phyloP scores from a whole-genome alignment of 345 rosid genomes.

The Aquilaria yunnanensis region DNA sequence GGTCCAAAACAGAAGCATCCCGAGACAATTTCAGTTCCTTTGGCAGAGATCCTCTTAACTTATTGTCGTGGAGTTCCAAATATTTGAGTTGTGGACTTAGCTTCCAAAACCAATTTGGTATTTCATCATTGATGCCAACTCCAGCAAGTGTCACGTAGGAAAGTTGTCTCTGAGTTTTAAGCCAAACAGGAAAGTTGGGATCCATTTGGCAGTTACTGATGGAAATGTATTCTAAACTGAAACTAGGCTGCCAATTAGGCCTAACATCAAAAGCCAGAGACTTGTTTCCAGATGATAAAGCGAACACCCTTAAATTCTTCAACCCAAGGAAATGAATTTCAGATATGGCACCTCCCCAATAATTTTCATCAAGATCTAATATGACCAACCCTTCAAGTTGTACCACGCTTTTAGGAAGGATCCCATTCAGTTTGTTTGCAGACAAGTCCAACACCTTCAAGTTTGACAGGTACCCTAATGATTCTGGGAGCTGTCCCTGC shows the following conservation, averaged over 20 bases:
- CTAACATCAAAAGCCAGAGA: conserved; percentile 14
- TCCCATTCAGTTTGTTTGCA: conserved; percentile 19
- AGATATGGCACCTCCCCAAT: conserved; percentile 20
- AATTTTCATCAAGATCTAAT: conserved; percentile 16
- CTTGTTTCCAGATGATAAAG: conserved; percentile 1
- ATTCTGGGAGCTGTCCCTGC: conserved; percentile 12
- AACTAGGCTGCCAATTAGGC: conserved; percentile 19
- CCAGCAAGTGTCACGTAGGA: neutral
- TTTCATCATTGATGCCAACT: conserved; percentile 13
- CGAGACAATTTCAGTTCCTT: neutral
- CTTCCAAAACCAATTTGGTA: conserved; percentile 26
- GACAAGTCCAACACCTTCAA: conserved; percentile 12
- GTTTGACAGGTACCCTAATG: conserved; percentile 15
- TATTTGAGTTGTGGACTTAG: neutral
- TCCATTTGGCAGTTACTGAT: conserved; percentile 14
- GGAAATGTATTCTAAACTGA: conserved; percentile 8
- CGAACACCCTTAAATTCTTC: conserved; percentile 5
- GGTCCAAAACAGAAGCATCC: neutral
- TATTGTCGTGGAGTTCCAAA: conserved; percentile 17
- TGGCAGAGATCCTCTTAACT: conserved; percentile 16
- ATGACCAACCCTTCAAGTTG: conserved; percentile 9
- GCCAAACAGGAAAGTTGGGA: conserved; percentile 24
- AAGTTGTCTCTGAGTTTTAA: conserved; percentile 15
- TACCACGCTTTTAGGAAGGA: conserved; percentile 22
- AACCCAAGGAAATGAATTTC: conserved; percentile 17